Evolutionary conservation across 1,284 basidiomycete species (phyloP), one percentile per base, ranked within the genome.

Genomic region (Cystobasidiaceae sp.): DNA sequence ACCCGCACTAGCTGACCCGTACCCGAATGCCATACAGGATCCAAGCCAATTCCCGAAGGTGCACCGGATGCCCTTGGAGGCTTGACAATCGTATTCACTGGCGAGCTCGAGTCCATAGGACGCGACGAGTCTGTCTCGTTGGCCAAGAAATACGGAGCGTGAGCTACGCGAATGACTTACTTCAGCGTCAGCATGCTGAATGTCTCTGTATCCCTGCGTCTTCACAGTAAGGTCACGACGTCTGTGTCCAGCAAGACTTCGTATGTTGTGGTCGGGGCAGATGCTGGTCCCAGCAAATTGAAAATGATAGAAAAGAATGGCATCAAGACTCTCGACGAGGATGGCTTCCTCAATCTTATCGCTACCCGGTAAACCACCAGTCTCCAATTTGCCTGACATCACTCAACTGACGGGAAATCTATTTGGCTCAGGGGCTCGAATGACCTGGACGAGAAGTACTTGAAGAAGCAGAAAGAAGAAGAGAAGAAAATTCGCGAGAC

Each of bases 141-240:
- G 2, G 93, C 88, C 0, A 97, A 97, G 77, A 88, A 93, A 4
- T 93, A 87, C 75, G 91, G 92, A 70, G 94, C 86, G 90, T 90
- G 64, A 69, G 88, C 76, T 13, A 7, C 15, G 27, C 19, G 9
- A 28, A 17, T 56, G 2, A 13, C 9, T 17, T n/a, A 60, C 21
- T 4, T 2, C 21, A 9, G 13, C 11, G 4, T n/a, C n/a, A n/a
- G n/a, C n/a, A n/a, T n/a, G 2, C 7, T 1, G 30, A 50, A 27
- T 9, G 3, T 21, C n/a, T 0, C 2, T 33, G 19, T 32, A 56
- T 33, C 56, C 52, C 34, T 54, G n/a, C 37, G 51, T 25, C 58
- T 27, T 32, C 63, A 5, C 72, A 93, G 91, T 3, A 88, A 88
- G 49, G 90, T 97, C 13, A 90, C 90, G 0, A 81, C 83, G 0